A percentile compares a stretch with the other conserved stretches of the same genome.
Evolutionary conservation across 2,329 filamentous ascomycete genomes (phyloP).

Genomic region (Fusarium tupiense): DNA sequence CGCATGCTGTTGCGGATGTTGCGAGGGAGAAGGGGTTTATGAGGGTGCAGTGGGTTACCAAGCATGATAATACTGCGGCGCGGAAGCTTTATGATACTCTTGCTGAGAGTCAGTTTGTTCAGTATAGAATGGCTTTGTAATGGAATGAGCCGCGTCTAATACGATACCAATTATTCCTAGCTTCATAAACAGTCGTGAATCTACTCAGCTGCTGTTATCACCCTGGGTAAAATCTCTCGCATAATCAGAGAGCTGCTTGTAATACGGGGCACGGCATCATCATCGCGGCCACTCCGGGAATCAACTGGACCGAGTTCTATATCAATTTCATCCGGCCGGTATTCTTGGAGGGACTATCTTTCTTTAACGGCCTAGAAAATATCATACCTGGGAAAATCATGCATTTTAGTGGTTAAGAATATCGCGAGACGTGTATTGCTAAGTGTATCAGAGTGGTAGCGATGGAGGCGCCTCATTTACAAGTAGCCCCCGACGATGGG

Average conservation of each 20-base stretch:
- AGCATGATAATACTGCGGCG: constrained; percentile 22
- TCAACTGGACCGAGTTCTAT: background rate
- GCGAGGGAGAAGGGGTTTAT: constrained; percentile 16
- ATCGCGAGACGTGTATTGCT: background rate
- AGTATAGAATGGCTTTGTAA: constrained; percentile 19
- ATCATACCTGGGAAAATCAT: fast-evolving
- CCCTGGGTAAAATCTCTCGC: background rate
- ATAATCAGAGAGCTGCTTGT: background rate
- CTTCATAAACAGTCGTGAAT: too few relatives aligned
- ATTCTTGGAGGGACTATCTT: background rate
- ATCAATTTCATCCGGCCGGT: too few relatives aligned
- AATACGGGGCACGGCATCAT: too few relatives aligned
- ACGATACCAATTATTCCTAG: too few relatives aligned
- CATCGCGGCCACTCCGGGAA: background rate
- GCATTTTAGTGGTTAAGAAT: background rate
- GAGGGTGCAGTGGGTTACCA: constrained; percentile 32
- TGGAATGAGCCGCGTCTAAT: too few relatives aligned
- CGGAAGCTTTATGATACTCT: constrained; percentile 25
- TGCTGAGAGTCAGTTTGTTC: constrained; percentile 24
- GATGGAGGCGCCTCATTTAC: fast-evolving
- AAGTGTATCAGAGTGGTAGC: background rate
- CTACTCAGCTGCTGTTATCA: fast-evolving
- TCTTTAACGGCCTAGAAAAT: background rate
- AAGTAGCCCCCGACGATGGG: background rate
- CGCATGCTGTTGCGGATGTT: constrained; percentile 16